These are phyloP conservation scores for Plasmodium falciparum DNA, from an alignment of 169 alveolate genomes.

Conservation along the genomic window DNA sequence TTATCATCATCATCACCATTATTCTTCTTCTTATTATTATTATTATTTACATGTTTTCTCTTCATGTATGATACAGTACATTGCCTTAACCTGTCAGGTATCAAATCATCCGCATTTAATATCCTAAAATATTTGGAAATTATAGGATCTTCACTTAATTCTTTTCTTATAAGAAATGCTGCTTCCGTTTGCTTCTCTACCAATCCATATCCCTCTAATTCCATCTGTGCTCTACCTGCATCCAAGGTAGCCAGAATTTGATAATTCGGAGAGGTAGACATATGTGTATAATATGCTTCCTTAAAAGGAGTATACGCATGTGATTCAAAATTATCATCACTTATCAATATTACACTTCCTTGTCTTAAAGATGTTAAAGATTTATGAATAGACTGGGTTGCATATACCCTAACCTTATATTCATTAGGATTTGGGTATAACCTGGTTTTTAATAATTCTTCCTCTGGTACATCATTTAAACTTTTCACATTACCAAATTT, in stretches of 20 bases:
- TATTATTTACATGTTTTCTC: background rate
- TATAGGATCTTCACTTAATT: constrained; percentile 76
- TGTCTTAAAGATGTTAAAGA: constrained; percentile 80
- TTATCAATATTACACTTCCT: constrained; percentile 80
- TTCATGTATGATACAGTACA: constrained; percentile 40
- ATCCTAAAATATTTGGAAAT: constrained; percentile 73
- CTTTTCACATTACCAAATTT: constrained; percentile 72
- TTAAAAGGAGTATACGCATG: constrained; percentile 81
- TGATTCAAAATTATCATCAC: constrained; percentile 80
- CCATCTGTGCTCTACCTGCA: constrained; percentile 84
- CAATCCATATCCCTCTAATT: constrained; percentile 80
- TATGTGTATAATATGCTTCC: constrained; percentile 83
- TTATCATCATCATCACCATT: background rate
- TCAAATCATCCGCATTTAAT: constrained; percentile 50
- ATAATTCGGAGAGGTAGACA: constrained; percentile 84
- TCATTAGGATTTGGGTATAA: constrained; percentile 78
- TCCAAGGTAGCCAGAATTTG: constrained; percentile 81
- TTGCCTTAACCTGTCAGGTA: constrained; percentile 71
- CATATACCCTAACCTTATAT: constrained; percentile 81
- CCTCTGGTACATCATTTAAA: constrained; percentile 60
- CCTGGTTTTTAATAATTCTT: constrained; percentile 57
- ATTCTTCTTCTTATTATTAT: background rate
- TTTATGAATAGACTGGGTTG: constrained; percentile 83
- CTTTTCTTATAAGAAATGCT: constrained; percentile 76
- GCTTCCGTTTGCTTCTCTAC: constrained; percentile 81